These are phyloP conservation scores for Phytophthora cactorum DNA, from an alignment of 352 stramenopile genomes.

Conservation along the genomic window DNA sequence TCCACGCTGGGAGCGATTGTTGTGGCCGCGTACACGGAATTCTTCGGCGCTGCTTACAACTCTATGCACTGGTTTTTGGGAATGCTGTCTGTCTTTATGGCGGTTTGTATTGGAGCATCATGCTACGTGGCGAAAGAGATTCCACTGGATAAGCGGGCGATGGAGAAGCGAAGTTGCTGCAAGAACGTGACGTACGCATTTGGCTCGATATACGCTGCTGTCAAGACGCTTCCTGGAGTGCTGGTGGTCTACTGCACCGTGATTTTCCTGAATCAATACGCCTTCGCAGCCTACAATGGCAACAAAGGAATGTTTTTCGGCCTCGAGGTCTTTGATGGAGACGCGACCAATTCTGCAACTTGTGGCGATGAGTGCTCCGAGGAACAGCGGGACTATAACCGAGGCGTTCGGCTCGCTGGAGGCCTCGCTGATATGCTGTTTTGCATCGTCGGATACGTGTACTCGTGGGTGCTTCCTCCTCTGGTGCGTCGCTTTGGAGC, in stretches of 20 bases:
- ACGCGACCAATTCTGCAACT: constrained; percentile 28
- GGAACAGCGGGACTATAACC: constrained; percentile 48
- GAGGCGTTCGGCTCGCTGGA: constrained; percentile 48
- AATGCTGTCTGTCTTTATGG: constrained; percentile 57
- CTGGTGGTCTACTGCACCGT: constrained; percentile 40
- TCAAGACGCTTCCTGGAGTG: constrained; percentile 30
- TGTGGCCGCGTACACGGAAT: constrained; percentile 54
- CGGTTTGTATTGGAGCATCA: constrained; percentile 33
- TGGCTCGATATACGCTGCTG: constrained; percentile 31
- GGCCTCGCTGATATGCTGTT: constrained; percentile 53
- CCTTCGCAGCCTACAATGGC: constrained; percentile 61
- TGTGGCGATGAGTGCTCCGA: constrained; percentile 48
- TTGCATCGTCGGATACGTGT: constrained; percentile 49
- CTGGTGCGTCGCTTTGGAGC: constrained; percentile 45
- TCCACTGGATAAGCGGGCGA: constrained; percentile 25
- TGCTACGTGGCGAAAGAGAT: constrained; percentile 43
- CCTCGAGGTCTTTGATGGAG: constrained; percentile 51
- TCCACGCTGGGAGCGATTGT: constrained; percentile 54
- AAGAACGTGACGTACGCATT: constrained; percentile 34
- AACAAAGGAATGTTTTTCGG: constrained; percentile 74
- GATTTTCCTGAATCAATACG: constrained; percentile 59
- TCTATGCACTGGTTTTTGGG: constrained; percentile 57
- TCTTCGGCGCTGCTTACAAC: constrained; percentile 56
- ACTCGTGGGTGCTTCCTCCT: constrained; percentile 49
- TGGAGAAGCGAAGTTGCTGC: constrained; percentile 19